Evolutionary conservation across 441 rosid species (phyloP), one percentile per base, ranked within the genome.

Genomic region (Brassica hybrid): DNA sequence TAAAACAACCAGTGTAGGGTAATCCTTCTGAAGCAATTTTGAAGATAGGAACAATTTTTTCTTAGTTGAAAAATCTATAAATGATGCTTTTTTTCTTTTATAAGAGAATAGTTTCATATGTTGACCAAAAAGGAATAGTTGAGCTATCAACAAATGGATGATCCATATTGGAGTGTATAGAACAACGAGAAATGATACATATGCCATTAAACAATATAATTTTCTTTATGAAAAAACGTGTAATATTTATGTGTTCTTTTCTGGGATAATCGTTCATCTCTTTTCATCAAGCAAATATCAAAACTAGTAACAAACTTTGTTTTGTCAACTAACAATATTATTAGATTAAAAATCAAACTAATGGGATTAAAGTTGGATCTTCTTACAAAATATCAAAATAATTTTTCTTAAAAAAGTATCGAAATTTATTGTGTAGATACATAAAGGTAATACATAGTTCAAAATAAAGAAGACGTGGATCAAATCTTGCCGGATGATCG

Each of bases 401-500:
- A n/a, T n/a, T n/a, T n/a, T n/a, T n/a, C n/a, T n/a, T n/a, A n/a
- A 12, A 45, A 62, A 48, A 32, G 4, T 60, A 71, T 45, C 16
- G 7, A 72, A 14, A 45, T 17, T 72, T 72, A 11, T 2, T 32
- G 12, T 63, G 17, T 71, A 12, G 18, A 43, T 1, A 18, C 27
- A 36, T n/a, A 56, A 41, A 74, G 14, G 61, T 6, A 16, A 5
- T 30, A 10, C 7, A 16, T 69, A 69, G 27, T 69, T 30, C 71
- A 65, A 14, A 27, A 45, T 14, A 16, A 75, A 59, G 11, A 68
- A 48, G 56, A 58, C 65, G 70, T 69, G 75, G 73, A 76, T 62
- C 64, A 69, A 70, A 69, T 57, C 19, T 32, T 60, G 64, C 43
- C 63, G 43, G 63, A 23, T 34, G 74, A 59, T 68, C 62, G 79